These are phyloP conservation scores for Barnettozyma vustinii DNA, from an alignment of 805 yeast genomes.

Conservation along the genomic window DNA sequence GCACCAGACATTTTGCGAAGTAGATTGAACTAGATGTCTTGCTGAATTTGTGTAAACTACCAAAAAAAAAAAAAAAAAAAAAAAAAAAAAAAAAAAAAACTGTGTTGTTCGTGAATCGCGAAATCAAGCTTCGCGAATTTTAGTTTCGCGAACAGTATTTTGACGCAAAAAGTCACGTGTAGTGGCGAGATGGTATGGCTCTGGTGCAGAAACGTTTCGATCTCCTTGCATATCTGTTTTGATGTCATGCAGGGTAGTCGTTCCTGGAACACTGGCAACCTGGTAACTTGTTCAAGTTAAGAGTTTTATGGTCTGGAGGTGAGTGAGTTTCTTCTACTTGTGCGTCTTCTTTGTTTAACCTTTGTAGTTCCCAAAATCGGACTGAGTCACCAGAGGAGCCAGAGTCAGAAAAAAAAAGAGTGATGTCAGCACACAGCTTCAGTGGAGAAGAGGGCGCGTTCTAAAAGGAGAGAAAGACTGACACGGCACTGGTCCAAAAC, in stretches of 20 bases:
- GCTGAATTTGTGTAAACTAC: too few relatives aligned
- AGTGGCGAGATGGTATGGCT: not conserved
- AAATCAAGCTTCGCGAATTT: too few relatives aligned
- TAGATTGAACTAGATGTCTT: not conserved
- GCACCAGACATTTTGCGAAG: conserved; percentile 10
- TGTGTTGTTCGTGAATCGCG: too few relatives aligned
- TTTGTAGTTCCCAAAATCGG: not conserved
- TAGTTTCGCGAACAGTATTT: too few relatives aligned
- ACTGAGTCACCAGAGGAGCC: not conserved
- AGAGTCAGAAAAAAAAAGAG: not conserved
- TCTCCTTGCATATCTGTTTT: not conserved
- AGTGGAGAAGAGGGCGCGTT: too few relatives aligned
- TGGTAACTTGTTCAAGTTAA: not conserved
- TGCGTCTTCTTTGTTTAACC: not conserved
- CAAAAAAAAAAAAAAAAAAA: too few relatives aligned
- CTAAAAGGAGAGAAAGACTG: too few relatives aligned
- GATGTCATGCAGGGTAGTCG: not conserved
- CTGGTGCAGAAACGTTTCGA: not conserved
- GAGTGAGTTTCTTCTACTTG: too few relatives aligned
- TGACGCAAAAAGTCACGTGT: not conserved
- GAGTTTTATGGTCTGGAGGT: not conserved
- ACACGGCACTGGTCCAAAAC: too few relatives aligned
- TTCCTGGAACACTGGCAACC: too few relatives aligned
- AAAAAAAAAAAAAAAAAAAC: too few relatives aligned
- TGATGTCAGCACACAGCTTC: not conserved